Conservation (phyloP, 352 stramenopile genomes). For the Phytophthora citricola region DNA sequence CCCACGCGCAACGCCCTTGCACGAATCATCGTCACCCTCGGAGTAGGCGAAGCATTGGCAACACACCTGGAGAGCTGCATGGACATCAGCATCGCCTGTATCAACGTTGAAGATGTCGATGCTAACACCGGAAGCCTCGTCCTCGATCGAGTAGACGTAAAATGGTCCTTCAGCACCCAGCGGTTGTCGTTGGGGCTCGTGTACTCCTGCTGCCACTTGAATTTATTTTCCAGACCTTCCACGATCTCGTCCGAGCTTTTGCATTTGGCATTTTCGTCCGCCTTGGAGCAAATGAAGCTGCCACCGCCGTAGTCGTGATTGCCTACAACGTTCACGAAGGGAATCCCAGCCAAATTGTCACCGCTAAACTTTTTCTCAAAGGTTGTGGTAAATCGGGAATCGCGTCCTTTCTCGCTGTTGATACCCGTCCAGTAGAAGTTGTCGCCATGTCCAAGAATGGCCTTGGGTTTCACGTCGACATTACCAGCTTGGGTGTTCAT, state of each 20-base stretch:
- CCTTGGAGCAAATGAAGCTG: slow-evolving; percentile 54
- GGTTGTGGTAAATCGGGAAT: slow-evolving; percentile 56
- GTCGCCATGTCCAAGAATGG: slow-evolving; percentile 67
- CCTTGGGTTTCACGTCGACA: slow-evolving; percentile 54
- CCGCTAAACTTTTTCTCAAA: slow-evolving; percentile 67
- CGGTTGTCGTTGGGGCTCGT: slow-evolving; percentile 58
- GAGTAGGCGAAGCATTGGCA: slow-evolving; percentile 66
- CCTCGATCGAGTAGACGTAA: slow-evolving; percentile 55
- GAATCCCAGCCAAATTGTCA: slow-evolving; percentile 40
- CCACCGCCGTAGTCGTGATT: slow-evolving; percentile 73
- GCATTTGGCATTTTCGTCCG: slow-evolving; percentile 39
- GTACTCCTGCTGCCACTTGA: slow-evolving; percentile 55
- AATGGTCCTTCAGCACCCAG: slow-evolving; percentile 58
- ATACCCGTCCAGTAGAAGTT: slow-evolving; percentile 79
- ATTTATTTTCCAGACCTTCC: slow-evolving; percentile 43
- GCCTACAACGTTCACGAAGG: slow-evolving; percentile 68
- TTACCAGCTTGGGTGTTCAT: slow-evolving; percentile 58
- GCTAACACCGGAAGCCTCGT: slow-evolving; percentile 40
- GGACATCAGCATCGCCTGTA: slow-evolving; percentile 52
- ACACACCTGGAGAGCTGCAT: slow-evolving; percentile 55
- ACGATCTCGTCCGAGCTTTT: slow-evolving; percentile 30
- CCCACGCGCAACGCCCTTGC: slow-evolving; percentile 45
- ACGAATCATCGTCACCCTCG: slow-evolving; percentile 38
- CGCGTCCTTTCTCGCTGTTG: slow-evolving; percentile 41
- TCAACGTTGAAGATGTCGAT: slow-evolving; percentile 71